Conservation (phyloP, 2,329 filamentous ascomycete genomes). For the Fusarium begoniae region DNA sequence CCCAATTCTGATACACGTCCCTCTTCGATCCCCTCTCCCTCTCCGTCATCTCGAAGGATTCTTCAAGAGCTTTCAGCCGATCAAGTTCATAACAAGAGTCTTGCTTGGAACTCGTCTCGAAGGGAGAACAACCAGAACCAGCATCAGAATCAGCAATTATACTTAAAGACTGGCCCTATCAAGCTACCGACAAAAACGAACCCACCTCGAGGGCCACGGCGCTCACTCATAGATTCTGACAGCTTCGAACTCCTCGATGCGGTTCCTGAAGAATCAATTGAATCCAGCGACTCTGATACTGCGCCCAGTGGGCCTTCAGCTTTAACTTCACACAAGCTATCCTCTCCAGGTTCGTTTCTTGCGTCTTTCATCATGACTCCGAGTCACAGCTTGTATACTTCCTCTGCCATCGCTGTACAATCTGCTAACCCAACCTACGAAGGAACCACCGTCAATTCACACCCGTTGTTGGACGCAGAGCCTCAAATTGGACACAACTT, state of each 20-base stretch:
- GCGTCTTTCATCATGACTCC: not conserved
- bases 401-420: not conserved
- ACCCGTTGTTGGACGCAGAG: conserved; percentile 42
- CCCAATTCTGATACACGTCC: conserved; percentile 23
- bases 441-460: conserved; percentile 18
- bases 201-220: conserved; percentile 41
- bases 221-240: conserved; percentile 44
- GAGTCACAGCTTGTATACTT: not conserved
- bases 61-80: conserved; percentile 43
- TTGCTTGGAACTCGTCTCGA: conserved; percentile 20
- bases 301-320: not conserved
- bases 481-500: conserved; percentile 46
- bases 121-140: not conserved
- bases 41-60: conserved; percentile 25
- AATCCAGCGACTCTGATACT: conserved; percentile 8
- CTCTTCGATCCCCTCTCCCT: conserved; percentile 31
- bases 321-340: not conserved
- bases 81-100: conserved; percentile 40
- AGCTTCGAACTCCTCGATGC: conserved; percentile 48
- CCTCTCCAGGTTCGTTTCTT: conserved; percentile 30
- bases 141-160: not conserved
- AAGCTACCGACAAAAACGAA: conserved; percentile 16
- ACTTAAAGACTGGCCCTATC: conserved; percentile 18
- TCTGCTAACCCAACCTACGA: conserved; percentile 21
- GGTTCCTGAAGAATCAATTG: conserved; percentile 44